Percentiles rank a stretch among this genome's conserved stretches.
phyloP scores from a whole-genome alignment of 768 basidiomycete genomes.

The Lentinula boryana region DNA sequence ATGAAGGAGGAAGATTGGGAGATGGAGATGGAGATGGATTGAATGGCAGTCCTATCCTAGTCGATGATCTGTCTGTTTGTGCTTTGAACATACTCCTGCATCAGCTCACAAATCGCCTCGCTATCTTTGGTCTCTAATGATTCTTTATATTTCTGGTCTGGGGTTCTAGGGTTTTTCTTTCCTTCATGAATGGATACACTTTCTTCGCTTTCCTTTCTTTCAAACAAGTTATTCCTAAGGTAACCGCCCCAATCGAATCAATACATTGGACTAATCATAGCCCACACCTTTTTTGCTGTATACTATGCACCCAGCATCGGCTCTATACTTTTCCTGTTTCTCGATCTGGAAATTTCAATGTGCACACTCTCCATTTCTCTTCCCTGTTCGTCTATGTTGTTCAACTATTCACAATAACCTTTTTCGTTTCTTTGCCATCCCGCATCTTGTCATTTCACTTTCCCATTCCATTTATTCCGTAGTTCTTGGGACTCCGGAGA shows the following conservation, averaged over 20 bases:
- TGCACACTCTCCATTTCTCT: not conserved
- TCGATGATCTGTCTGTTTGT: not conserved
- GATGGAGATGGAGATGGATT: constrained; percentile 74
- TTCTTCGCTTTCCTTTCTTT: not conserved
- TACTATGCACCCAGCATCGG: no score
- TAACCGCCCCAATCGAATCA: not conserved
- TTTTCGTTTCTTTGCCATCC: no score
- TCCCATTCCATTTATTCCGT: no score
- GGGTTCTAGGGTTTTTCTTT: not conserved
- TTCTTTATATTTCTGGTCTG: not conserved
- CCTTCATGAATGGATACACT: not conserved
- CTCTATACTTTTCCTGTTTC: not conserved
- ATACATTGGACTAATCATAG: not conserved
- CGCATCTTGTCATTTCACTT: no score
- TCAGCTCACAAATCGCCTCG: constrained; percentile 8
- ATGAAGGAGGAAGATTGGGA: constrained; percentile 38
- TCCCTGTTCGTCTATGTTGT: not conserved
- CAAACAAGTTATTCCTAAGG: not conserved
- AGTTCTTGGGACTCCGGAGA: not conserved
- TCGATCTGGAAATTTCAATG: not conserved
- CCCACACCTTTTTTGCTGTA: not conserved
- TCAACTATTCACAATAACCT: not conserved
- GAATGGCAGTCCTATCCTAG: not conserved
- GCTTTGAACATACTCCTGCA: not conserved
- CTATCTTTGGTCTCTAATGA: constrained; percentile 12